phyloP scores from a whole-genome alignment of 2,329 filamentous ascomycete species.

The Sarocladiaceae sp. region DNA sequence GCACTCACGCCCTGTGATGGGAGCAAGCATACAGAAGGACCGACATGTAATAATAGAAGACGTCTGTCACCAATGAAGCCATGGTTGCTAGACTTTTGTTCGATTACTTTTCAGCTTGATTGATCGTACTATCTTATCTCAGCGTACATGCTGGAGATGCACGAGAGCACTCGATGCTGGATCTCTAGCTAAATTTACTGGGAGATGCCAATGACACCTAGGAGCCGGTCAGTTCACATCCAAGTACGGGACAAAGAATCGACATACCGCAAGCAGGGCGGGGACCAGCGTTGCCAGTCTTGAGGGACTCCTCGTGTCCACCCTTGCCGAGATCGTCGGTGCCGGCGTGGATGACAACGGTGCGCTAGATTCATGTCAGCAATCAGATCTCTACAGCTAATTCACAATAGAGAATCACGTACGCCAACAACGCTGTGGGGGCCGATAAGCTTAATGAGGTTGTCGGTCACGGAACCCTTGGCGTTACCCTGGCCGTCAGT shows the following conservation, averaged over 20 bases:
- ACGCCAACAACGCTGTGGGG: conserved; percentile 92
- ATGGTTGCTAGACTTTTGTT: neutral
- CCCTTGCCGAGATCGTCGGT: conserved; percentile 97
- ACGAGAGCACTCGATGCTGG: too few relatives aligned
- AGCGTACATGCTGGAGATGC: too few relatives aligned
- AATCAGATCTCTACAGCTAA: neutral
- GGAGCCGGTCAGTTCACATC: conserved; percentile 14
- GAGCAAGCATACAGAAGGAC: neutral
- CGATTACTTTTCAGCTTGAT: neutral
- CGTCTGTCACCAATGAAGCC: neutral
- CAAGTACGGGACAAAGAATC: neutral
- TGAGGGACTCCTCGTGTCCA: conserved; percentile 89
- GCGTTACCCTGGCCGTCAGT: conserved; percentile 91
- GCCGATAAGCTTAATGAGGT: conserved; percentile 90
- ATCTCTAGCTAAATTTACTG: too few relatives aligned
- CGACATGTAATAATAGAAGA: neutral
- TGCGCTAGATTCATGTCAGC: conserved; percentile 57
- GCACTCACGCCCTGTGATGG: neutral
- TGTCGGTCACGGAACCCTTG: conserved; percentile 75
- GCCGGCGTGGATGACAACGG: conserved; percentile 88
- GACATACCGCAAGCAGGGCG: conserved; percentile 89
- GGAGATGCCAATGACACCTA: conserved; percentile 86
- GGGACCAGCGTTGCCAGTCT: conserved; percentile 92
- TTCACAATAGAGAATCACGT: conserved; percentile 29
- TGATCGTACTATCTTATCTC: neutral